phyloP scores from a whole-genome alignment of 495 filamentous ascomycete genomes.

The Opeltia flavorubescens region DNA sequence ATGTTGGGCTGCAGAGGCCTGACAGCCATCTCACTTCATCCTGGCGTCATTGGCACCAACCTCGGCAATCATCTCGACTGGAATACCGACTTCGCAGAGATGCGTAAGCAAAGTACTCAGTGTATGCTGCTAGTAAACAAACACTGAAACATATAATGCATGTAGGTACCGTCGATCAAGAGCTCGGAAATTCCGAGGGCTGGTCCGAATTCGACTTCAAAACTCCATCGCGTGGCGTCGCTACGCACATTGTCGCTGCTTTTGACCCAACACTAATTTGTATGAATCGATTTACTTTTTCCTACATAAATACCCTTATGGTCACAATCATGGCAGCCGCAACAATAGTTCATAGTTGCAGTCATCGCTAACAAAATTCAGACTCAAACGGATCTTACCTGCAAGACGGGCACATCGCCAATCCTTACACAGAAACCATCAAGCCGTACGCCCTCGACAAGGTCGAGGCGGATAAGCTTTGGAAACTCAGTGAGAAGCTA shows the following conservation, averaged over 20 bases:
- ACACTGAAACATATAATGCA: not conserved
- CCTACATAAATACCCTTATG: too few species aligned
- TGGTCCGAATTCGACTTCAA: not conserved
- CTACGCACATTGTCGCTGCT: slow-evolving; percentile 43
- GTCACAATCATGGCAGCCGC: too few species aligned
- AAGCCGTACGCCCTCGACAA: slow-evolving; percentile 22
- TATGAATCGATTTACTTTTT: too few species aligned
- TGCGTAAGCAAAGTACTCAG: not conserved
- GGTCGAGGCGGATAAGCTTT: slow-evolving; percentile 27
- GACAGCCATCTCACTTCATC: slow-evolving; percentile 23
- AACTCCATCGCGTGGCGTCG: slow-evolving; percentile 22
- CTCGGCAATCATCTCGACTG: not conserved
- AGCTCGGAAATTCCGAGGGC: not conserved
- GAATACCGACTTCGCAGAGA: not conserved
- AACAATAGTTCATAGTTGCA: too few species aligned
- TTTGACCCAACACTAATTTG: slow-evolving; percentile 33
- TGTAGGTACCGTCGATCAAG: not conserved
- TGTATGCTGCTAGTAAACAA: not conserved
- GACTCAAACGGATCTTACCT: not conserved
- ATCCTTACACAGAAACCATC: not conserved
- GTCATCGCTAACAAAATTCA: not conserved
- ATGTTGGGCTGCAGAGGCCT: slow-evolving; percentile 26
- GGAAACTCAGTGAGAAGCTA: slow-evolving; percentile 35
- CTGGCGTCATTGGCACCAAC: slow-evolving; percentile 14
- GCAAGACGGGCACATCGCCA: not conserved